Conservation (phyloP, 148 eudicot species). For the Rhododendron simsii region DNA sequence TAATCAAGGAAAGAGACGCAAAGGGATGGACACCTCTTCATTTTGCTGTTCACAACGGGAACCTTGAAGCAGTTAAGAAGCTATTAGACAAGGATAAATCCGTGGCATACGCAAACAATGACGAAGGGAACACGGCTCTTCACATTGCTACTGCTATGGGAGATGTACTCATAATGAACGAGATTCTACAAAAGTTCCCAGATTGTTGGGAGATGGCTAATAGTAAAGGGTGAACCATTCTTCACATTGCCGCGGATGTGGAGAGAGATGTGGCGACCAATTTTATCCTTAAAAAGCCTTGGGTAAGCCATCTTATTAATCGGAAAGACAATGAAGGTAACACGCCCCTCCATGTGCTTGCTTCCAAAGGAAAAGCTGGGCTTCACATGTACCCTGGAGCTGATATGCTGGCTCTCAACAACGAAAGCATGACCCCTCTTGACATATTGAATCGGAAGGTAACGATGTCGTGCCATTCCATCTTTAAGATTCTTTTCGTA, state of each 20-base stretch:
- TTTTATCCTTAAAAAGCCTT: background rate
- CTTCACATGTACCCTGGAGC: background rate
- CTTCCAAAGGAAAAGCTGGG: background rate
- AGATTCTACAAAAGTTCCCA: no score
- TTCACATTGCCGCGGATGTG: background rate
- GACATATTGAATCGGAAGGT: background rate
- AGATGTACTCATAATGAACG: background rate
- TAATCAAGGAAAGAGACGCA: background rate
- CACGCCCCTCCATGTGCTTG: background rate
- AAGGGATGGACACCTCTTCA: constrained; percentile 3
- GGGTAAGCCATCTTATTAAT: background rate
- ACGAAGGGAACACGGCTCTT: background rate
- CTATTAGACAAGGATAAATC: background rate
- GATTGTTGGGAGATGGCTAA: background rate
- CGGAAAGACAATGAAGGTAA: background rate
- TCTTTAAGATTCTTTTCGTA: no score
- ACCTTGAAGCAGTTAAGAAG: background rate
- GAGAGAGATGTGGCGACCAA: background rate
- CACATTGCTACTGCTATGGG: background rate
- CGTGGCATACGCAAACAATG: background rate
- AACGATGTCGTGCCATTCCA: no score
- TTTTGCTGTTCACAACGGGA: background rate
- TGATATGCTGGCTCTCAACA: background rate
- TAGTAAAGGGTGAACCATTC: background rate
- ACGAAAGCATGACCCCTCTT: background rate